Conservation (phyloP, 306 rosid genomes). For the Rubus parviflorus region DNA sequence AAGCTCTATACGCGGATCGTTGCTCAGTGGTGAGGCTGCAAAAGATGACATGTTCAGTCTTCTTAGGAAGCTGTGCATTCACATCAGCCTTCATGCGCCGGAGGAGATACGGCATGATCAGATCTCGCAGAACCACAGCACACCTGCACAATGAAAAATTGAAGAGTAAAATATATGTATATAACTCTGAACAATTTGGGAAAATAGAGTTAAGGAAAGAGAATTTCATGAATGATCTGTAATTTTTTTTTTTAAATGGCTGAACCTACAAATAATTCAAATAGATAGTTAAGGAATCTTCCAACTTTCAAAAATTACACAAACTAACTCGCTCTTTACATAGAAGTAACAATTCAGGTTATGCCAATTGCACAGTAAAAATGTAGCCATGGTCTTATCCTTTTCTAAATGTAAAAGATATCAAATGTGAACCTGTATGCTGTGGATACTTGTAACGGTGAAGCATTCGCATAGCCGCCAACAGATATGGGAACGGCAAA, state of each 20-base stretch:
- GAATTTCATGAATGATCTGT: background rate
- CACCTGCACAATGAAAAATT: conserved; percentile 58
- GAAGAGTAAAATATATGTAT: conserved; percentile 10
- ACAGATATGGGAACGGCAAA: conserved; percentile 96
- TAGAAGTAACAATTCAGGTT: background rate
- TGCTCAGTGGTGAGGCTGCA: conserved; percentile 91
- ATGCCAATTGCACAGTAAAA: background rate
- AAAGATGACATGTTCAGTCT: conserved; percentile 95
- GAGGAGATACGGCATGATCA: conserved; percentile 97
- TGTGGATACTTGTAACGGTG: conserved; percentile 96
- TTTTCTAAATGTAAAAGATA: background rate
- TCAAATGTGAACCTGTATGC: conserved; percentile 73
- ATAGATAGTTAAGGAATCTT: background rate
- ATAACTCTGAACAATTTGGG: background rate
- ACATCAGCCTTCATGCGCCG: conserved; percentile 98
- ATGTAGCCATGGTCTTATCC: background rate
- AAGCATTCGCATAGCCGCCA: conserved; percentile 98
- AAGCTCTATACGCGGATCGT: conserved; percentile 87
- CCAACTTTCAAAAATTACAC: background rate
- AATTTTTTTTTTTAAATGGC: background rate
- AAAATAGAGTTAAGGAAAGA: background rate
- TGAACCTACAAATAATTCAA: background rate
- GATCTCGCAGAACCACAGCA: conserved; percentile 94
- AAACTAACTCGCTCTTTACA: background rate
- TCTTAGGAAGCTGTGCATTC: conserved; percentile 90